phyloP scores from a whole-genome alignment of 176 grass and related monocot genomes.

The Dendrocalamus sinicus region DNA sequence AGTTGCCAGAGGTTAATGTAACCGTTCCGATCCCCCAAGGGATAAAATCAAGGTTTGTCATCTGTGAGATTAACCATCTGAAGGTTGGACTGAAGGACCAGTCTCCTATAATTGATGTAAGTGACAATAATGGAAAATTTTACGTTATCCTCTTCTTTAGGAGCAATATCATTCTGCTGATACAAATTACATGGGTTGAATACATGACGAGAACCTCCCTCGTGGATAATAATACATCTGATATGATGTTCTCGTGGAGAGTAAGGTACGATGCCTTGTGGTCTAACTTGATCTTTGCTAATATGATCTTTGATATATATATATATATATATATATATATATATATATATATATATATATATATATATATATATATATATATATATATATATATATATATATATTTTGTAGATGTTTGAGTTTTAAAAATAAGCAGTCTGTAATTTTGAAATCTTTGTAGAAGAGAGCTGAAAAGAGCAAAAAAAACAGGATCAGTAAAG shows the following conservation, averaged over 20 bases:
- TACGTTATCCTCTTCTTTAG: not conserved
- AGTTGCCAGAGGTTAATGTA: slow-evolving; percentile 60
- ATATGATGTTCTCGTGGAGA: not conserved
- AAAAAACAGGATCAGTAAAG: too few relatives aligned
- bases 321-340: too few relatives aligned
- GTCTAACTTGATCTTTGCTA: too few relatives aligned
- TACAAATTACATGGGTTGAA: not conserved
- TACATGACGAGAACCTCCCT: not conserved
- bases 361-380: too few relatives aligned
- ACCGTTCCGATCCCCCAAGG: slow-evolving; percentile 56
- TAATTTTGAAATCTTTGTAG: too few relatives aligned
- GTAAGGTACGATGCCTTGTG: too few relatives aligned
- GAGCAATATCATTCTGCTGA: not conserved
- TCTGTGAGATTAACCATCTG: slow-evolving; percentile 63
- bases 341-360: too few relatives aligned
- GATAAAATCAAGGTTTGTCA: slow-evolving; percentile 53
- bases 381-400: too few relatives aligned
- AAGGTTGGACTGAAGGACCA: slow-evolving; percentile 66
- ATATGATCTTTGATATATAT: too few relatives aligned
- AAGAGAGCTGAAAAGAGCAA: too few relatives aligned
- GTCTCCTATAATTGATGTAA: slow-evolving; percentile 59
- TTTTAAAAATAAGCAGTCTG: too few relatives aligned
- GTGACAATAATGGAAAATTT: not conserved
- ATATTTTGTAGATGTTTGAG: too few relatives aligned
- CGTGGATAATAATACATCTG: not conserved